Evolutionary conservation across 768 basidiomycete genomes (phyloP).

Genomic region (Naganishia vishniacii): DNA sequence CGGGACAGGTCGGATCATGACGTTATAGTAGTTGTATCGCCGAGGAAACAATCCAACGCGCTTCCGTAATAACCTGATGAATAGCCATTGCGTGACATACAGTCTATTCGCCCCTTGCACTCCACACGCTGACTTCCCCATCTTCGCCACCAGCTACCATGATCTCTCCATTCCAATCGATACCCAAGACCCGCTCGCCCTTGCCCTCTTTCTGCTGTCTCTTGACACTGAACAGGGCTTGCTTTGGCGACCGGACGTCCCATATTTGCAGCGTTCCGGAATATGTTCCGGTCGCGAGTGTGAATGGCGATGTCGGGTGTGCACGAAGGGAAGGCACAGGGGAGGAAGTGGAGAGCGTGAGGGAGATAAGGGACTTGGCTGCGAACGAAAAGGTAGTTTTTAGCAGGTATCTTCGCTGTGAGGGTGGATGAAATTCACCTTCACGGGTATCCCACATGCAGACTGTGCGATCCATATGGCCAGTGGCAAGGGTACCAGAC

Average conservation of each 20-base stretch:
- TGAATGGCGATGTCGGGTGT: conserved; percentile 50
- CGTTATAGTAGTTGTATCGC: neutral
- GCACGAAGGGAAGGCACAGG: conserved; percentile 48
- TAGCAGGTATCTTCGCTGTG: neutral
- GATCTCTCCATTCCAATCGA: conserved; percentile 52
- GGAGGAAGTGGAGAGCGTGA: conserved; percentile 47
- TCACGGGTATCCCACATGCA: conserved; percentile 51
- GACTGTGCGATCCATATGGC: conserved; percentile 51
- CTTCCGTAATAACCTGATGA: no score
- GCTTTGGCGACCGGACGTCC: conserved; percentile 52
- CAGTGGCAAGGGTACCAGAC: conserved; percentile 48
- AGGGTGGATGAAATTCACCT: conserved; percentile 28
- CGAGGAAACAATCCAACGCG: no score
- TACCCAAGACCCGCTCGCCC: conserved; percentile 49
- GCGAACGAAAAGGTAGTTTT: neutral
- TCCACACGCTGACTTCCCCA: conserved; percentile 48
- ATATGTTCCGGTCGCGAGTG: conserved; percentile 49
- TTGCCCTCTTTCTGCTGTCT: conserved; percentile 38
- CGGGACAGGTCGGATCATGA: neutral
- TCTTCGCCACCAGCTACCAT: conserved; percentile 52
- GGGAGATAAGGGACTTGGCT: conserved; percentile 49
- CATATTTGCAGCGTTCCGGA: conserved; percentile 50
- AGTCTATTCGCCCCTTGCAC: conserved; percentile 43
- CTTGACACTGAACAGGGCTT: conserved; percentile 49
- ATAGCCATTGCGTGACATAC: no score